These are phyloP conservation scores for Arthroderma sp. DNA, from an alignment of 2,329 filamentous ascomycete genomes.

Conservation along the genomic window DNA sequence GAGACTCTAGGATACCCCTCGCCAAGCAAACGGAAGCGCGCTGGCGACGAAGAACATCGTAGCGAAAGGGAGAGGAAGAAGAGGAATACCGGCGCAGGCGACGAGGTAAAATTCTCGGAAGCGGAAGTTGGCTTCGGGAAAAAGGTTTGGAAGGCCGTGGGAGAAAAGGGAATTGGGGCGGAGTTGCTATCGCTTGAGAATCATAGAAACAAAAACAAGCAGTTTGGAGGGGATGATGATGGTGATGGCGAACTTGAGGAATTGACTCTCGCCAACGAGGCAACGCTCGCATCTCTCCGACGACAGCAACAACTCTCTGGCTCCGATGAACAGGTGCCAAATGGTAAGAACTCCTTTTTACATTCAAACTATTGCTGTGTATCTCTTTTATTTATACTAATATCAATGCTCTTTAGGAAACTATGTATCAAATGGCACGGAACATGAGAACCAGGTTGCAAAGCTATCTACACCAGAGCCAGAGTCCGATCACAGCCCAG, in stretches of 20 bases:
- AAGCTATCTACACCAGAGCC: constrained; percentile 12
- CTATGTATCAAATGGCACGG: background rate
- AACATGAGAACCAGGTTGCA: background rate
- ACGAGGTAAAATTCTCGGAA: constrained; percentile 37
- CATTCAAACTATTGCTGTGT: background rate
- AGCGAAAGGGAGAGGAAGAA: constrained; percentile 32
- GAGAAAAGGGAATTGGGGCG: constrained; percentile 26
- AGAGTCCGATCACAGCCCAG: constrained; percentile 20
- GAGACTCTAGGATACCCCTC: background rate
- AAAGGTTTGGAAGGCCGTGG: constrained; percentile 39
- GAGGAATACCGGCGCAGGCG: constrained; percentile 45
- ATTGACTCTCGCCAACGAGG: constrained; percentile 10
- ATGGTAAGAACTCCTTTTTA: background rate
- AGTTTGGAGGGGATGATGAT: constrained; percentile 14
- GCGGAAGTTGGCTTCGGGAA: constrained; percentile 34
- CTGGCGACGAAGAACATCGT: constrained; percentile 10
- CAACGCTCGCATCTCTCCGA: constrained; percentile 7
- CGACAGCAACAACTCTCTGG: constrained; percentile 1
- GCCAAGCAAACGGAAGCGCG: constrained; percentile 33
- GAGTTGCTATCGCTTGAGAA: constrained; percentile 27
- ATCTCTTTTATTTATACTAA: constrained; percentile 7
- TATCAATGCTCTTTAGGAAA: background rate
- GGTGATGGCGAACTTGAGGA: constrained; percentile 13
- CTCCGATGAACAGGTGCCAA: background rate
- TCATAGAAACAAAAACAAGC: constrained; percentile 7